Evolutionary conservation across 306 rosid genomes (phyloP).

Genomic region (Lathyrus aphaca): DNA sequence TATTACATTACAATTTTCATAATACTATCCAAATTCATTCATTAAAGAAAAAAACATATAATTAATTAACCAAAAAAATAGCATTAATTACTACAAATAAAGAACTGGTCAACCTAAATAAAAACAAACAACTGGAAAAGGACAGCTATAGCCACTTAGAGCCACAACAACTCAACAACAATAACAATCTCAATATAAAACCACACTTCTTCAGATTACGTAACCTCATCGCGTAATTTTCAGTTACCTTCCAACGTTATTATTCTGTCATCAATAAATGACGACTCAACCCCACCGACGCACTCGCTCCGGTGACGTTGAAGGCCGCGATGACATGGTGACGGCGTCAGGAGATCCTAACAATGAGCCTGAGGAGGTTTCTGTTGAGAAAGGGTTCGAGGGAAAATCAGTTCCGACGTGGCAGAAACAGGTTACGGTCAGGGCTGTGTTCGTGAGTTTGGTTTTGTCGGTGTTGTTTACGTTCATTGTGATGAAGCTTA

Average conservation of each 20-base stretch:
- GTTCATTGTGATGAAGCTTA: constrained; percentile 56
- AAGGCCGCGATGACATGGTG: neutral
- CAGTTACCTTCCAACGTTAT: neutral
- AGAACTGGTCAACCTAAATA: neutral
- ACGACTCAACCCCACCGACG: neutral
- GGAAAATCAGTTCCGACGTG: constrained; percentile 42
- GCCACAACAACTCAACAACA: neutral
- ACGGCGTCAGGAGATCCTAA: neutral
- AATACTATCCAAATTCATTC: no score
- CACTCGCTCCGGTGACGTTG: neutral
- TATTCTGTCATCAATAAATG: neutral
- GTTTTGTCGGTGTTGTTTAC: constrained; percentile 45
- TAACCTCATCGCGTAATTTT: neutral
- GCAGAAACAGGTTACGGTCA: constrained; percentile 41
- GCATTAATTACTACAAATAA: neutral
- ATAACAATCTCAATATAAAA: neutral
- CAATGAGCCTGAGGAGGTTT: neutral
- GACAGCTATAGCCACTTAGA: neutral
- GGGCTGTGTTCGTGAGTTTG: constrained; percentile 45
- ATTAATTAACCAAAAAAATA: neutral
- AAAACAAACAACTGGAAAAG: neutral
- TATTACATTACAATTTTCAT: no score
- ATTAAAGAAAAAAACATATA: no score
- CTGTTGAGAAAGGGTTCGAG: constrained; percentile 46
- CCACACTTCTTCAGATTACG: neutral